A percentile compares a stretch with the other conserved stretches of the same genome.
Conservation (phyloP, 2,329 filamentous ascomycete genomes). For the Arthrinium puccinioides region DNA sequence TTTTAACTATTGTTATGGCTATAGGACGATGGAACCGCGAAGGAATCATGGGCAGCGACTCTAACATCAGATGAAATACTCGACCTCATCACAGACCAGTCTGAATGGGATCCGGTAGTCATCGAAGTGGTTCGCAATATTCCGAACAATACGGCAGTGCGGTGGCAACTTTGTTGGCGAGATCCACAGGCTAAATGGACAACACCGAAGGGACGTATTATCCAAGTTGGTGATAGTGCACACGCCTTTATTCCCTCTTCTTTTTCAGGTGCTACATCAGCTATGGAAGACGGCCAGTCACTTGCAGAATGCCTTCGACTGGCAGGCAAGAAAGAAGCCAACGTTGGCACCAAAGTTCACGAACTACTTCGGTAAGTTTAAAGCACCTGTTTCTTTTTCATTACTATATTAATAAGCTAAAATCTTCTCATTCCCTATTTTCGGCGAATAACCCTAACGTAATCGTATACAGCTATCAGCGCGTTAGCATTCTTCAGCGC, state of each 20-base stretch:
- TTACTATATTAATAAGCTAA: too few species aligned
- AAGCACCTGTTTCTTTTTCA: too few species aligned
- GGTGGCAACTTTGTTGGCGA: conserved; percentile 25
- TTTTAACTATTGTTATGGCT: too few species aligned
- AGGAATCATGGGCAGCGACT: neutral
- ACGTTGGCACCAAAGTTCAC: conserved; percentile 10
- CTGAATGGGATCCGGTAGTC: conserved; percentile 2
- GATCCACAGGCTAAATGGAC: conserved; percentile 21
- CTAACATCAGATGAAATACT: conserved; percentile 8
- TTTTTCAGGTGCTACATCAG: conserved; percentile 24
- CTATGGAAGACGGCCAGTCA: conserved; percentile 24
- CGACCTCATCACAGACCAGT: neutral
- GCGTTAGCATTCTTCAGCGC: conserved; percentile 1
- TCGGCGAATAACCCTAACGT: too few species aligned
- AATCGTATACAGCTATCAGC: conserved; percentile 5
- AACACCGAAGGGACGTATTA: conserved; percentile 17
- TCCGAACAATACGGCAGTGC: conserved; percentile 25
- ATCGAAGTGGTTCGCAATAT: conserved; percentile 10
- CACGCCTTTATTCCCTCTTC: conserved; percentile 26
- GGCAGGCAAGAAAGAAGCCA: conserved; percentile 12
- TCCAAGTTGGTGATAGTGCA: conserved; percentile 25
- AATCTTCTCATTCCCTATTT: too few species aligned
- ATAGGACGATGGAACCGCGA: neutral
- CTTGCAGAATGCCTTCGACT: conserved; percentile 21
- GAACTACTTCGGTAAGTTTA: conserved; percentile 5